phyloP scores from a whole-genome alignment of 1,284 basidiomycete species.

The Malassezia caprae region DNA sequence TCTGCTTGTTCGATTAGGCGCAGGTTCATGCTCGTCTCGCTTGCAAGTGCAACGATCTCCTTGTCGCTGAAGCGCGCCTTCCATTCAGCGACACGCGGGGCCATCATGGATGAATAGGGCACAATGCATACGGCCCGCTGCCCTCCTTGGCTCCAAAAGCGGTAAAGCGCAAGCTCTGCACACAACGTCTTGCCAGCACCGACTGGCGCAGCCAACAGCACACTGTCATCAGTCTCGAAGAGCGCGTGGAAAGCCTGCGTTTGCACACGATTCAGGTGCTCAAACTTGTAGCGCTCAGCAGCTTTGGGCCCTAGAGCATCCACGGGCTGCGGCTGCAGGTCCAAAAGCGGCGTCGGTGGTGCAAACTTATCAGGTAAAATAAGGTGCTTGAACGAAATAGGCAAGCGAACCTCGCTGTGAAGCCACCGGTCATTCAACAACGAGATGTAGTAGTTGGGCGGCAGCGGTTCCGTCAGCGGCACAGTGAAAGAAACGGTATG shows the following conservation, averaged over 20 bases:
- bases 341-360: conserved; percentile 78
- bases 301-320: conserved; percentile 86
- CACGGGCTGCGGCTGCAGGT: conserved; percentile 80
- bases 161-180: conserved; percentile 84
- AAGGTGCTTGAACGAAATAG: conserved; percentile 94
- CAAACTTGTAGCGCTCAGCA: conserved; percentile 68
- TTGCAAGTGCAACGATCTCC: conserved; percentile 81
- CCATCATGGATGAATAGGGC: conserved; percentile 94
- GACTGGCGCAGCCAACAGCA: conserved; percentile 89
- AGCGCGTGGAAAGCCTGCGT: conserved; percentile 97
- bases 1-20: conserved; percentile 66
- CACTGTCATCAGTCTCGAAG: conserved; percentile 89
- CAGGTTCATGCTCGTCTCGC: conserved; percentile 87
- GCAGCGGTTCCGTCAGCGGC: conserved; percentile 90
- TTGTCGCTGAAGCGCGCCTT: conserved; percentile 80
- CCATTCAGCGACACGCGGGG: conserved; percentile 81
- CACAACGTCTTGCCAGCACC: conserved; percentile 96
- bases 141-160: conserved; percentile 78
- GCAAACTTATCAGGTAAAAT: conserved; percentile 97
- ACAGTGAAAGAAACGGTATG: conserved; percentile 89
- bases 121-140: conserved; percentile 88
- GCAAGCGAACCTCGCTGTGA: conserved; percentile 83
- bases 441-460: conserved; percentile 95
- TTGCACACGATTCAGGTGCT: conserved; percentile 94
- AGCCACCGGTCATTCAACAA: conserved; percentile 91